Conservation (phyloP, 805 yeast genomes). For the Candida berthetii region DNA sequence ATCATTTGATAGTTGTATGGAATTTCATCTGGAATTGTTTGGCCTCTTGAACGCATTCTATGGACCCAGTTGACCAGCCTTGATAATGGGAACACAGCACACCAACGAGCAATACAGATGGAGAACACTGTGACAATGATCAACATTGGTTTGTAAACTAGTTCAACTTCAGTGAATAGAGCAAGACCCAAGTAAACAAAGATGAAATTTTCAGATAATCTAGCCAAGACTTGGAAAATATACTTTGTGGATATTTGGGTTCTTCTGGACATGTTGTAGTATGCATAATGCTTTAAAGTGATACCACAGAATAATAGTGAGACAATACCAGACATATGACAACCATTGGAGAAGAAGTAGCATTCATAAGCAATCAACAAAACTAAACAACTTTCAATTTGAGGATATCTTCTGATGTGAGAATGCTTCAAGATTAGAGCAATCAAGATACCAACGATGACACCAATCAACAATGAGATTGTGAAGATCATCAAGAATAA, state of each 20-base stretch:
- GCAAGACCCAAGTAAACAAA: conserved; percentile 93
- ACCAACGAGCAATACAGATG: conserved; percentile 94
- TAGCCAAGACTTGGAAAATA: conserved; percentile 90
- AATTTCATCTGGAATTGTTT: conserved; percentile 71
- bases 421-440: conserved; percentile 90
- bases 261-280: conserved; percentile 94
- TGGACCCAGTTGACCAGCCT: conserved; percentile 75
- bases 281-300: conserved; percentile 94
- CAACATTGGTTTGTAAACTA: conserved; percentile 88
- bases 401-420: conserved; percentile 91
- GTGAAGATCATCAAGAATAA: conserved; percentile 91
- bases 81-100: conserved; percentile 93
- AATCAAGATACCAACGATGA: conserved; percentile 79
- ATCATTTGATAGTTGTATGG: conserved; percentile 95
- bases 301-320: conserved; percentile 94
- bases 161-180: conserved; percentile 90
- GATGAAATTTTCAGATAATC: conserved; percentile 92
- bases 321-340: conserved; percentile 99
- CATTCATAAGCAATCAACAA: conserved; percentile 90
- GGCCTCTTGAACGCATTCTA: conserved; percentile 49
- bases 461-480: conserved; percentile 84
- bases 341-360: conserved; percentile 95
- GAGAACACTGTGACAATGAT: conserved; percentile 87
- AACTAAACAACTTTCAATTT: conserved; percentile 91
- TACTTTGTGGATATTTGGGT: conserved; percentile 96